Conservation (phyloP, 208 protist genomes). For the Acanthamoeba sp. region DNA sequence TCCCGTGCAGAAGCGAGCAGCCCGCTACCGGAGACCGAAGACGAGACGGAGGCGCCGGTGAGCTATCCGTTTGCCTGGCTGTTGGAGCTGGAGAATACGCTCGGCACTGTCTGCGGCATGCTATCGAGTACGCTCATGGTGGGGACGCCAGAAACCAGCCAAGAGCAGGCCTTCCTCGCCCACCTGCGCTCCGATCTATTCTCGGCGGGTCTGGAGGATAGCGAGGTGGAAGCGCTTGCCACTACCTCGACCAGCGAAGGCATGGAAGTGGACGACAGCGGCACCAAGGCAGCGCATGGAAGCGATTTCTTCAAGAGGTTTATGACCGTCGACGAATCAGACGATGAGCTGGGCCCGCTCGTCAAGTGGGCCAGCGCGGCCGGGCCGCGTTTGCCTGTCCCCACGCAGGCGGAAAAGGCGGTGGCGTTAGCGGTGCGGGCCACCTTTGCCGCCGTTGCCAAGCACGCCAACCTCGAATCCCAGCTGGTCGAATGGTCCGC, state of each 20-base stretch:
- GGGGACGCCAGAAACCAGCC: not conserved
- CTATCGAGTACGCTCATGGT: slow-evolving; percentile 2
- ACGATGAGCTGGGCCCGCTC: slow-evolving; percentile 13
- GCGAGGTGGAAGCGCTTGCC: not conserved
- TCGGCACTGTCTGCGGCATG: slow-evolving; percentile 15
- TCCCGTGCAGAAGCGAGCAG: not conserved
- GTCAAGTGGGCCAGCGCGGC: slow-evolving; percentile 8
- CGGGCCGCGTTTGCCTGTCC: slow-evolving; percentile 14
- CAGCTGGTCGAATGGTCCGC: slow-evolving; percentile 25
- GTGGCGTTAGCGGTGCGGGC: slow-evolving; percentile 6
- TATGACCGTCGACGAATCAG: slow-evolving; percentile 12
- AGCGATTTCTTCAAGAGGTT: slow-evolving; percentile 30
- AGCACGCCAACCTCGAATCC: slow-evolving; percentile 1
- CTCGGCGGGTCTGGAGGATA: slow-evolving; percentile 21
- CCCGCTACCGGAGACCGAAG: not conserved
- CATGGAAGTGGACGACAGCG: slow-evolving; percentile 1
- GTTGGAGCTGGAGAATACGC: slow-evolving; percentile 31
- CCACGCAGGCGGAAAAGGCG: slow-evolving; percentile 1
- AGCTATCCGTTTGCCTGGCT: slow-evolving; percentile 38
- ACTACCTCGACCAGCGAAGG: too few relatives aligned
- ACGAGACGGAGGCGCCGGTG: not conserved
- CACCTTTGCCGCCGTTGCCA: slow-evolving; percentile 53
- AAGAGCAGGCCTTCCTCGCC: not conserved
- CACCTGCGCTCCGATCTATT: slow-evolving; percentile 11
- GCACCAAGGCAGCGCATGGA: too few relatives aligned